These are phyloP conservation scores for Grammothele lineata DNA, from an alignment of 768 basidiomycete species.

Conservation along the genomic window DNA sequence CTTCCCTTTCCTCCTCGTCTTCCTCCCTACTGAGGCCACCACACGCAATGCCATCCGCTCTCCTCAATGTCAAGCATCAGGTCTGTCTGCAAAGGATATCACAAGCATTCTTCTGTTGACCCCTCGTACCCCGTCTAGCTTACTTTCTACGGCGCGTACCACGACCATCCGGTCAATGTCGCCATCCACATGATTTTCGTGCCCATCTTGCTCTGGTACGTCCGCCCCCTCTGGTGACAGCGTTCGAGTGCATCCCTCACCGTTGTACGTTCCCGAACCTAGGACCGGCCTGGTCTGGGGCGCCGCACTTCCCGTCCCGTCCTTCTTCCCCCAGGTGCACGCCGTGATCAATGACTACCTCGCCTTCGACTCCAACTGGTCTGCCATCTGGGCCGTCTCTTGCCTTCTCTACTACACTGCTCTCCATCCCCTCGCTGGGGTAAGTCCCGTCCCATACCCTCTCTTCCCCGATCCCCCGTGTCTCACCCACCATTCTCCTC, in stretches of 20 bases:
- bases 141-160: slow-evolving; percentile 91
- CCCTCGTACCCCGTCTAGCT: too few relatives aligned
- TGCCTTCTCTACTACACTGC: slow-evolving; percentile 75
- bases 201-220: slow-evolving; percentile 83
- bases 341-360: slow-evolving; percentile 58
- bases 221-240: too few relatives aligned
- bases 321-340: slow-evolving; percentile 49
- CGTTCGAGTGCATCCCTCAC: neutral
- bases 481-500: too few relatives aligned
- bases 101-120: too few relatives aligned
- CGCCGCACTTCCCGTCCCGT: slow-evolving; percentile 43
- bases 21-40: too few relatives aligned
- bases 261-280: neutral
- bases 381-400: slow-evolving; percentile 51
- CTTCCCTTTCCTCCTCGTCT: too few relatives aligned
- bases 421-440: slow-evolving; percentile 84
- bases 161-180: slow-evolving; percentile 78
- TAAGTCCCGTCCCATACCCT: slow-evolving; percentile 37
- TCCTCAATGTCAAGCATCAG: slow-evolving; percentile 72
- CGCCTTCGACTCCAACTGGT: slow-evolving; percentile 63
- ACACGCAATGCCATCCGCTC: slow-evolving; percentile 25
- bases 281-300: slow-evolving; percentile 64
- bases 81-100: slow-evolving; percentile 30
- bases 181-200: slow-evolving; percentile 84
- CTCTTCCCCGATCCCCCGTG: neutral